Percentiles rank a stretch among this genome's conserved stretches.
phyloP scores from a whole-genome alignment of 1,284 basidiomycete genomes.

The Crepidotus sp. region DNA sequence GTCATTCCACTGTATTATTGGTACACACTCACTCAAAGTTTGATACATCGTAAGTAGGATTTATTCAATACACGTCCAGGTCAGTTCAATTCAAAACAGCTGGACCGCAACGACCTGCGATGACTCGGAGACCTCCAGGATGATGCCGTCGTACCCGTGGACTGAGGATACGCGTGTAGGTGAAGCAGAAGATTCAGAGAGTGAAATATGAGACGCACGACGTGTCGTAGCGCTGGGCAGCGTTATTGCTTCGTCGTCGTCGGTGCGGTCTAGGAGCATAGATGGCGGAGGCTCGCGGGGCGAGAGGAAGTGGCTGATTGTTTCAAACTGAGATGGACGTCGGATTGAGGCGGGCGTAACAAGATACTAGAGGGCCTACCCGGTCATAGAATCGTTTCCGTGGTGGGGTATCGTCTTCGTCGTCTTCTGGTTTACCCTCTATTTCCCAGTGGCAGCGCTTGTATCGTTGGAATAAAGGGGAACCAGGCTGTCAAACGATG shows the following conservation, averaged over 20 bases:
- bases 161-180: constrained; percentile 34
- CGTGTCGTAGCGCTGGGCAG: constrained; percentile 67
- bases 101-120: constrained; percentile 70
- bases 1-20: not conserved
- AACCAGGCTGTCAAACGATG: constrained; percentile 55
- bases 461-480: constrained; percentile 80
- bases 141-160: constrained; percentile 74
- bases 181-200: constrained; percentile 14
- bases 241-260: constrained; percentile 67
- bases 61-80: not conserved
- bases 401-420: constrained; percentile 67
- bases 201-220: constrained; percentile 37
- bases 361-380: constrained; percentile 26
- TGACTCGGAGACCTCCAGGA: constrained; percentile 71
- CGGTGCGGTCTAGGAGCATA: constrained; percentile 81
- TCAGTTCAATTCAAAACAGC: constrained; percentile 50
- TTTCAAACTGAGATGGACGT: constrained; percentile 48
- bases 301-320: constrained; percentile 64
- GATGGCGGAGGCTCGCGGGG: constrained; percentile 63
- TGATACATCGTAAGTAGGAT: constrained; percentile 7
- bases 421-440: constrained; percentile 63
- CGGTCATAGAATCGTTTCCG: constrained; percentile 59
- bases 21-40: not conserved
- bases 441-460: constrained; percentile 86
- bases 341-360: not conserved